phyloP scores from a whole-genome alignment of 805 yeast genomes.

The Monosporozyma servazzii region DNA sequence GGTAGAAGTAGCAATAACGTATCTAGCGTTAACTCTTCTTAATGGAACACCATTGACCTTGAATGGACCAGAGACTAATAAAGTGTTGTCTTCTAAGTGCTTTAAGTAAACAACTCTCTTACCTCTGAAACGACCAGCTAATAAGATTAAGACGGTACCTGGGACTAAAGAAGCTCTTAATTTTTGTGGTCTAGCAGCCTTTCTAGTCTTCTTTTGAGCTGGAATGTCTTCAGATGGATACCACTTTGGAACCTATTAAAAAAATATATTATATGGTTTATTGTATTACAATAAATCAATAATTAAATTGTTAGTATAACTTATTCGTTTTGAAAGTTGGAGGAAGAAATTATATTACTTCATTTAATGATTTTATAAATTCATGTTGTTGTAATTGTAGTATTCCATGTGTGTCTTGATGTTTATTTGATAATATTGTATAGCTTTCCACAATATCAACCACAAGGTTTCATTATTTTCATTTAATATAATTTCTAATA shows the following conservation, averaged over 20 bases:
- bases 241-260: constrained; percentile 69
- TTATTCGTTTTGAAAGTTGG: not conserved
- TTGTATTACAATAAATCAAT: constrained; percentile 2
- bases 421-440: no score
- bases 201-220: constrained; percentile 79
- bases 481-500: not conserved
- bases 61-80: constrained; percentile 96
- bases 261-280: not conserved
- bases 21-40: constrained; percentile 96
- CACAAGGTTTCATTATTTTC: not conserved
- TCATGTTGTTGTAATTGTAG: not conserved
- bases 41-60: constrained; percentile 98
- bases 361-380: not conserved
- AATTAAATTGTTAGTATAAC: not conserved
- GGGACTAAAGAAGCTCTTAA: constrained; percentile 92
- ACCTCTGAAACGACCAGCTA: constrained; percentile 99
- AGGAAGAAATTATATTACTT: not conserved
- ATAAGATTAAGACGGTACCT: constrained; percentile 92
- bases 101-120: constrained; percentile 97
- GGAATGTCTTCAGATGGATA: constrained; percentile 85
- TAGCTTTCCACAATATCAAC: not conserved
- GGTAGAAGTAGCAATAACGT: constrained; percentile 97
- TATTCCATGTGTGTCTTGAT: not conserved
- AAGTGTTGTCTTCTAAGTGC: constrained; percentile 93
- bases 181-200: constrained; percentile 83